Conservation (phyloP, 2,329 filamentous ascomycete genomes). For the Aspergillus spinulosporus region DNA sequence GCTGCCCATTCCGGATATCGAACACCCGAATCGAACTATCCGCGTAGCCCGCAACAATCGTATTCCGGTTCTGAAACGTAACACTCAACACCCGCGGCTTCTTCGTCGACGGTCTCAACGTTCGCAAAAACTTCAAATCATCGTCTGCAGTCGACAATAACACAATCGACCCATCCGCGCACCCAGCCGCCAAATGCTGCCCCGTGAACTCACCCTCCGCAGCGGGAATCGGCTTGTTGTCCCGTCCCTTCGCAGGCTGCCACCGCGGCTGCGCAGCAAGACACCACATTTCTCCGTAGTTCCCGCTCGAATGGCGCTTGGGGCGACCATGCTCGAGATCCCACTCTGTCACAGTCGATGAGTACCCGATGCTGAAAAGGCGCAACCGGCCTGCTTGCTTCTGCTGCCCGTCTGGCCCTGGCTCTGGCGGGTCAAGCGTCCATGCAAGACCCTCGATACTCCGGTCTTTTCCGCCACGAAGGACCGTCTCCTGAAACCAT, state of each 20-base stretch:
- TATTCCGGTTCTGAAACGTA: slow-evolving; percentile 79
- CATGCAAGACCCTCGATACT: slow-evolving; percentile 89
- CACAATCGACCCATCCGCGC: slow-evolving; percentile 85
- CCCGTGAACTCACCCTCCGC: slow-evolving; percentile 43
- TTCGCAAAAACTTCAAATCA: slow-evolving; percentile 75
- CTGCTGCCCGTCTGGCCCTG: slow-evolving; percentile 52
- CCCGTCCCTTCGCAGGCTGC: slow-evolving; percentile 41
- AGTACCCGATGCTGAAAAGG: slow-evolving; percentile 95
- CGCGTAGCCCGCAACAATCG: slow-evolving; percentile 87
- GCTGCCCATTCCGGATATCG: slow-evolving; percentile 75
- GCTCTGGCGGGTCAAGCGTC: slow-evolving; percentile 80
- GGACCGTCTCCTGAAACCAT: slow-evolving; percentile 88
- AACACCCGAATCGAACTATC: slow-evolving; percentile 93
- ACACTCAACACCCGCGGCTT: slow-evolving; percentile 89
- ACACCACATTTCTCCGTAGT: slow-evolving; percentile 97
- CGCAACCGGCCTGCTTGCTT: slow-evolving; percentile 70
- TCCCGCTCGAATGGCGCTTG: slow-evolving; percentile 80
- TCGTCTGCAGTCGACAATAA: slow-evolving; percentile 83
- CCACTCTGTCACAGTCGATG: slow-evolving; percentile 91
- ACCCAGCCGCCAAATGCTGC: slow-evolving; percentile 81
- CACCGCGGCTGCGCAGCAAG: slow-evolving; percentile 77
- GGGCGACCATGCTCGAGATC: slow-evolving; percentile 77
- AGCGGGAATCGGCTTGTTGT: slow-evolving; percentile 36
- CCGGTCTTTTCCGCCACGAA: slow-evolving; percentile 78
- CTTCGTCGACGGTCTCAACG: slow-evolving; percentile 76